Percentiles rank a stretch among this genome's conserved stretches.
Evolutionary conservation across 257 asterid genomes (phyloP).

Genomic region (Nicotiana tomentosiformis): DNA sequence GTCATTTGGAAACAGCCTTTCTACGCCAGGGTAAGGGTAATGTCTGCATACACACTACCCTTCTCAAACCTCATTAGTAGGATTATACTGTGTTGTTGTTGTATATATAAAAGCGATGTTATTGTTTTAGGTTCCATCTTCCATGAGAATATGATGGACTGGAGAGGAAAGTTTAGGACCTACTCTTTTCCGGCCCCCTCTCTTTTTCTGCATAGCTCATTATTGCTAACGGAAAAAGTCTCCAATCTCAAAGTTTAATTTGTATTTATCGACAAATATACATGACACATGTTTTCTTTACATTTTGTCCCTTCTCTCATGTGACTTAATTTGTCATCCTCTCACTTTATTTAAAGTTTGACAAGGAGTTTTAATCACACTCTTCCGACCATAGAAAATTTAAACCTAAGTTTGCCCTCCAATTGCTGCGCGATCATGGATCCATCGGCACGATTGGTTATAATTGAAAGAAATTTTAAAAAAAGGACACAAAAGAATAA

Average conservation of each 20-base stretch:
- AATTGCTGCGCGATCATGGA: not conserved
- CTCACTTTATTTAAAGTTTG: slow-evolving; percentile 4
- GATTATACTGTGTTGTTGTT: too few species aligned
- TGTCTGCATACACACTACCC: too few species aligned
- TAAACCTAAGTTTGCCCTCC: not conserved
- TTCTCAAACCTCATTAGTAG: too few species aligned
- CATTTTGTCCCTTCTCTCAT: not conserved
- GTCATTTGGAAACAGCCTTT: too few species aligned
- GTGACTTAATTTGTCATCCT: not conserved
- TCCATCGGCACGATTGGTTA: not conserved
- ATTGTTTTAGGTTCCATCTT: slow-evolving; percentile 14
- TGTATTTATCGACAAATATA: slow-evolving; percentile 3
- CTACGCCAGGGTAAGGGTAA: too few species aligned
- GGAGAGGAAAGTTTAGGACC: slow-evolving; percentile 27
- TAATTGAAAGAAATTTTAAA: too few species aligned
- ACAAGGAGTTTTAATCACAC: not conserved
- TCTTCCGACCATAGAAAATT: not conserved
- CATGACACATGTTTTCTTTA: slow-evolving; percentile 7
- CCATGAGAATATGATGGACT: slow-evolving; percentile 16
- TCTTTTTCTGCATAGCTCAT: slow-evolving; percentile 17
- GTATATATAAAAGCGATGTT: not conserved
- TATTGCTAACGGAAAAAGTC: slow-evolving; percentile 18
- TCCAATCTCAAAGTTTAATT: not conserved
- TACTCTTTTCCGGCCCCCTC: not conserved
- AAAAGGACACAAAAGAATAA: too few species aligned